phyloP scores from a whole-genome alignment of 345 rosid genomes.

The Hibiscus trionum region DNA sequence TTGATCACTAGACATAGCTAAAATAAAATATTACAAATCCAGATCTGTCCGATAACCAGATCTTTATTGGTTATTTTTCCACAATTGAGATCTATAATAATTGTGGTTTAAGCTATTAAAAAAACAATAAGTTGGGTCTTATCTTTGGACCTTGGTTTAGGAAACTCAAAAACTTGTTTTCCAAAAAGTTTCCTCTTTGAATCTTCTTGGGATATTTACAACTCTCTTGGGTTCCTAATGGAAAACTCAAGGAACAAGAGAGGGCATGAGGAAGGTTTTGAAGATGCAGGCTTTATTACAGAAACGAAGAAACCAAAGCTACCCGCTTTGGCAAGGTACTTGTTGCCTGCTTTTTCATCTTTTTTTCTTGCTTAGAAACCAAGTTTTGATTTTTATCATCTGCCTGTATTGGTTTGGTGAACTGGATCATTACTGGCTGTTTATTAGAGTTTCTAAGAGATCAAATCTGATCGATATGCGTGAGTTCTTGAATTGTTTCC shows the following conservation, averaged over 20 bases:
- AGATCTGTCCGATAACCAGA: slow-evolving; percentile 12
- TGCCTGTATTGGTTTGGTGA: background rate
- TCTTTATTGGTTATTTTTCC: slow-evolving; percentile 4
- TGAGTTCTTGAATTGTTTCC: background rate
- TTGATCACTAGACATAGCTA: slow-evolving; percentile 1
- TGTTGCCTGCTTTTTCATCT: background rate
- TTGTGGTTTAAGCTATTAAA: background rate
- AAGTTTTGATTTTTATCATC: background rate
- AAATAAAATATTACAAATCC: slow-evolving; percentile 1
- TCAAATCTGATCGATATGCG: background rate
- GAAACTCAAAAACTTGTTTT: slow-evolving; percentile 5
- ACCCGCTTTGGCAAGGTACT: slow-evolving; percentile 84
- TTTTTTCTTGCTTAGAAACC: background rate
- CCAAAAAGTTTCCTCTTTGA: slow-evolving; percentile 22
- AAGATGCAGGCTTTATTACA: slow-evolving; percentile 37
- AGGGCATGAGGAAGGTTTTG: slow-evolving; percentile 43
- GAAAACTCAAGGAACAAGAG: slow-evolving; percentile 63
- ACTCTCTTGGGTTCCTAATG: slow-evolving; percentile 31
- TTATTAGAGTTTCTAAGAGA: background rate
- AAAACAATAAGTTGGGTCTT: background rate
- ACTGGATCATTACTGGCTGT: background rate
- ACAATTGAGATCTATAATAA: slow-evolving; percentile 16
- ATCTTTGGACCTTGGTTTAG: slow-evolving; percentile 5
- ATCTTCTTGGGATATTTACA: slow-evolving; percentile 29
- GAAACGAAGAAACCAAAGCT: slow-evolving; percentile 67